Evolutionary conservation across 495 filamentous ascomycete genomes (phyloP), one percentile per base, ranked within the genome.

Genomic region (Hypoxylon crocopeplum): DNA sequence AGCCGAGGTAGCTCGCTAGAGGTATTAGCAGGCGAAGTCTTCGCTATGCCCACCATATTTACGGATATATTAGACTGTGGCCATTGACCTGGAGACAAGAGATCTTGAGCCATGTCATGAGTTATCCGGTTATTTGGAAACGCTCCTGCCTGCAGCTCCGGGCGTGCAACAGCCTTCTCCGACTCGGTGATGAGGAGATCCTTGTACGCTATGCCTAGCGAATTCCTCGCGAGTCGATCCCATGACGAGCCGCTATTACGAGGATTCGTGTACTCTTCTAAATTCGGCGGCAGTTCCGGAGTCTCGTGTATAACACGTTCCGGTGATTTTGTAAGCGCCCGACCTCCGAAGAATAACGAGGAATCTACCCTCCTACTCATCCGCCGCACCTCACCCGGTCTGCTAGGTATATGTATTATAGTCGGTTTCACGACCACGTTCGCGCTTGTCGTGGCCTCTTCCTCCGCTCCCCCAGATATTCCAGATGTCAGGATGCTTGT

Each of bases 141-240:
- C 13, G 44, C 38, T 1, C 36, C 51, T 11, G 24, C 21, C 37
- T 24, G 47, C 2, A 57, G 12, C 40, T 48, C 56, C n/a, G 29
- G 45, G 1, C 38, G 27, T 20, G 47, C 27, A 5, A 29, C 4
- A 11, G 25, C 33, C 10, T 21, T 44, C 12, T 46, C 40, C 15
- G 56, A 40, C 47, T 62, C 58, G 22, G 51, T 60, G 7, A 64
- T 60, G 7, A 64, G 32, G 7, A 70, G 55, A 11, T 75, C 70
- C 30, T 59, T 57, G 42, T 72, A 75, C n/a, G 65, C 65, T 22
- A 76, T 72, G 5, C 70, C 70, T 2, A 73, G 55, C 7, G 68
- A 68, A 42, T 70, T 67, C 21, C 59, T 59, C 11, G 52, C 51
- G 12, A 47, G 12, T 20, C 36, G 57, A 41, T 66, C 65, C 64